These are phyloP conservation scores for Aspergillus intermedius DNA, from an alignment of 2,329 filamentous ascomycete genomes.

Conservation along the genomic window DNA sequence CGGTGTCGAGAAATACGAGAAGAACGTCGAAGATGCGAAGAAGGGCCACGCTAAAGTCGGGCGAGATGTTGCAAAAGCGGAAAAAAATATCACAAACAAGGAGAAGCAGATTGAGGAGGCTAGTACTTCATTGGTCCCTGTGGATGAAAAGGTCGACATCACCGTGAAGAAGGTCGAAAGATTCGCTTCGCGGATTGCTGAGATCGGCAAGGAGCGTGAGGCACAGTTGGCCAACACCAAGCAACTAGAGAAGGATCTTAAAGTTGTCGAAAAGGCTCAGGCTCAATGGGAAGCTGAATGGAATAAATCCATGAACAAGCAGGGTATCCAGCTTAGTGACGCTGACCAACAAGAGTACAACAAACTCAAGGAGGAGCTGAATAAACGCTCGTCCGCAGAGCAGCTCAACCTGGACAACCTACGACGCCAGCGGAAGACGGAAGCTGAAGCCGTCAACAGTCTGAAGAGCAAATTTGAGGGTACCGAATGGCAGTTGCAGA, in stretches of 20 bases:
- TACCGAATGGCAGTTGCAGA: constrained; percentile 65
- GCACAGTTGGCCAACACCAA: constrained; percentile 62
- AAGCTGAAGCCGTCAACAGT: constrained; percentile 83
- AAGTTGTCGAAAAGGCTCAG: constrained; percentile 81
- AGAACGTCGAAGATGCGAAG: constrained; percentile 70
- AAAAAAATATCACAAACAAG: constrained; percentile 76
- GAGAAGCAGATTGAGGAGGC: constrained; percentile 83
- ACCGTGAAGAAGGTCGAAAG: constrained; percentile 64
- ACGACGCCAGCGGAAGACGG: constrained; percentile 81
- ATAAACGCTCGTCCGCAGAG: constrained; percentile 71
- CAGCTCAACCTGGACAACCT: constrained; percentile 79
- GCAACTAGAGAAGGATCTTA: constrained; percentile 72
- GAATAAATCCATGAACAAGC: constrained; percentile 74
- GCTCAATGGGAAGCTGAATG: constrained; percentile 83
- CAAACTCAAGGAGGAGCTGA: constrained; percentile 73
- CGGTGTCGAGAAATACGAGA: constrained; percentile 77
- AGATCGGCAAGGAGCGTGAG: constrained; percentile 69
- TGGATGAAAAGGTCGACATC: constrained; percentile 85
- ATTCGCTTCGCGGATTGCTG: constrained; percentile 60
- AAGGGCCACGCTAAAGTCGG: constrained; percentile 73
- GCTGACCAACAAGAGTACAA: constrained; percentile 87
- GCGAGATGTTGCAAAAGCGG: constrained; percentile 71
- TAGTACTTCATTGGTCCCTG: constrained; percentile 76
- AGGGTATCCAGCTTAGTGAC: constrained; percentile 79
- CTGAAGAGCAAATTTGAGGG: constrained; percentile 82